phyloP scores from a whole-genome alignment of 108 stramenopile genomes.

The Discostella stelligeroides region DNA sequence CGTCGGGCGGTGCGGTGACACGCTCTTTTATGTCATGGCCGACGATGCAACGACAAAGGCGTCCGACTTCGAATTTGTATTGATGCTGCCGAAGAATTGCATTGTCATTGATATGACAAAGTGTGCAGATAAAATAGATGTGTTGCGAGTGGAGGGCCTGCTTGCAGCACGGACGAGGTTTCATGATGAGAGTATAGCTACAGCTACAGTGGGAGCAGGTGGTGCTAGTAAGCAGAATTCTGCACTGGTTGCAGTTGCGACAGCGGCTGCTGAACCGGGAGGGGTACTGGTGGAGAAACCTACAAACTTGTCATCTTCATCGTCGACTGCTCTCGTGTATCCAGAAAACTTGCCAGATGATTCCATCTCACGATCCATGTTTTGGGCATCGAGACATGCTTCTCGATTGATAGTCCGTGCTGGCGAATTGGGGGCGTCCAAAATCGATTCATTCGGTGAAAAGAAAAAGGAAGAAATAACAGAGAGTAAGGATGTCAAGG shows the following conservation, averaged over 20 bases:
- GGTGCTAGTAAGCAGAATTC: no score
- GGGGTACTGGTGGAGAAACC: no score
- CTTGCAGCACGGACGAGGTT: conserved; percentile 35
- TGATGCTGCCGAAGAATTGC: conserved; percentile 28
- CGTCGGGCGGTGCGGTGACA: conserved; percentile 19
- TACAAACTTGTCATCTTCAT: no score
- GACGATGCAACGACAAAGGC: conserved; percentile 25
- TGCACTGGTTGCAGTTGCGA: background rate
- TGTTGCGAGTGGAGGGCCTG: conserved; percentile 26
- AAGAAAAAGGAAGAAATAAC: conserved; percentile 18
- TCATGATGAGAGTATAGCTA: conserved; percentile 17
- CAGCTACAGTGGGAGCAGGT: no score
- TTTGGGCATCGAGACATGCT: background rate
- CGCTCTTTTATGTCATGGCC: conserved; percentile 28
- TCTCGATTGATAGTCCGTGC: conserved; percentile 17
- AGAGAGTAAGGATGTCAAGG: conserved; percentile 29
- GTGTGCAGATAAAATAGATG: conserved; percentile 1
- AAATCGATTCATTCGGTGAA: conserved; percentile 31
- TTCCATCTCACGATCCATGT: conserved; percentile 18
- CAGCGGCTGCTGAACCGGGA: no score
- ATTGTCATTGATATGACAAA: conserved; percentile 24
- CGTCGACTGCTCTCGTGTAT: background rate
- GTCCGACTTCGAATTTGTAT: conserved; percentile 20
- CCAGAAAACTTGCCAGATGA: conserved; percentile 24
- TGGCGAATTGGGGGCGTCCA: conserved; percentile 20